Percentiles rank a stretch among this genome's conserved stretches.
Evolutionary conservation across 2,329 filamentous ascomycete genomes (phyloP).

Genomic region (Leptographium flavum): DNA sequence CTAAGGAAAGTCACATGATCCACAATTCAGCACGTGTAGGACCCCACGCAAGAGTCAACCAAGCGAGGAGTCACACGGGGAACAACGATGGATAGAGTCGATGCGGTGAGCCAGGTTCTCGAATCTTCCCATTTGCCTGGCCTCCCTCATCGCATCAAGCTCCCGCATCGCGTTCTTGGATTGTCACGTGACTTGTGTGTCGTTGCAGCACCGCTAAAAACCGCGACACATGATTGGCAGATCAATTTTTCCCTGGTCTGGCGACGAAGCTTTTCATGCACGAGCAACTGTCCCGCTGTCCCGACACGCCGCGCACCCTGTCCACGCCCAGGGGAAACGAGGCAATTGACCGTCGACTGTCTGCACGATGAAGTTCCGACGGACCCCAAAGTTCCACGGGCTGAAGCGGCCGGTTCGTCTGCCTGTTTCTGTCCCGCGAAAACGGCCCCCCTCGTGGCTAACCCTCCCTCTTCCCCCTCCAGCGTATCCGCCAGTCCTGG

Average conservation of each 20-base stretch:
- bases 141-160: too few species aligned
- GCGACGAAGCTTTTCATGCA: neutral
- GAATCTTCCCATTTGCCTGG: too few species aligned
- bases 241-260: slow-evolving; percentile 3
- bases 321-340: neutral
- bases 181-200: slow-evolving; percentile 7
- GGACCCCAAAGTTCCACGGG: slow-evolving; percentile 50
- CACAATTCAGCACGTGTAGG: too few species aligned
- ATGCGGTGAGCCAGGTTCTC: too few species aligned
- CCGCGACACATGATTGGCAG: slow-evolving; percentile 4
- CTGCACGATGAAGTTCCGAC: slow-evolving; percentile 33
- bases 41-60: too few species aligned
- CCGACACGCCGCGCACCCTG: neutral
- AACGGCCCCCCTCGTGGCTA: too few species aligned
- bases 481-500: slow-evolving; percentile 95
- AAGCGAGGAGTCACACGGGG: too few species aligned
- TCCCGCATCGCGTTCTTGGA: too few species aligned
- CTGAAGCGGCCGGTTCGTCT: slow-evolving; percentile 43
- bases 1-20: too few species aligned
- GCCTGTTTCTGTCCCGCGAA: neutral
- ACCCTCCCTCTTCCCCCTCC: slow-evolving; percentile 7
- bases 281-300: neutral
- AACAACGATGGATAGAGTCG: too few species aligned
- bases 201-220: neutral
- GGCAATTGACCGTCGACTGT: neutral